Conservation (phyloP, 805 yeast species). For the Trichomonascus vanleenenianus region DNA sequence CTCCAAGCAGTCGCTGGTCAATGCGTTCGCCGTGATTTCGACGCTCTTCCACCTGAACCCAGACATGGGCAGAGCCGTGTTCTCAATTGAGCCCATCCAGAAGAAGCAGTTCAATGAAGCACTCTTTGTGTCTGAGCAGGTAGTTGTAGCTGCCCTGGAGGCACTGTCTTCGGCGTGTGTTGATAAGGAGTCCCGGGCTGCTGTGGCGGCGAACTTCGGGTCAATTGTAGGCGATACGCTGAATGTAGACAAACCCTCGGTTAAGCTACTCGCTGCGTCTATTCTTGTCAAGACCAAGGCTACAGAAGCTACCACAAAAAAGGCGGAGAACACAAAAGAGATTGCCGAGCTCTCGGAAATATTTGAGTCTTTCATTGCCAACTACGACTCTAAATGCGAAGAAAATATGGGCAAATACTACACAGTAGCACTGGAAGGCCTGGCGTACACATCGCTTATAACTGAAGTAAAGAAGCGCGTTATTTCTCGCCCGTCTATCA, state of each 20-base stretch:
- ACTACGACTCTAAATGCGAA: conserved; percentile 4
- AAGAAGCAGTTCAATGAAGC: conserved; percentile 11
- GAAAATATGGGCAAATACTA: conserved; percentile 8
- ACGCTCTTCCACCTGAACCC: conserved; percentile 24
- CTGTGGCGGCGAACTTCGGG: conserved; percentile 21
- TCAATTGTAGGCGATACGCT: conserved; percentile 19
- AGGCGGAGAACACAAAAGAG: conserved; percentile 13
- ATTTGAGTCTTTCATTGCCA: conserved; percentile 22
- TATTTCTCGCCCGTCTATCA: conserved; percentile 9
- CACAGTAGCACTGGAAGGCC: conserved; percentile 29
- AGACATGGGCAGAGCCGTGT: conserved; percentile 20
- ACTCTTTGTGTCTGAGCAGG: conserved; percentile 14
- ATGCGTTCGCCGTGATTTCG: conserved; percentile 23
- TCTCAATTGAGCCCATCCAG: conserved; percentile 16
- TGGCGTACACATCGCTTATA: conserved; percentile 29
- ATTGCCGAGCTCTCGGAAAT: conserved; percentile 23
- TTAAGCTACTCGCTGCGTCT: conserved; percentile 26
- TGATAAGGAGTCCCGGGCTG: conserved; percentile 23
- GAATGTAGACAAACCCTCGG: conserved; percentile 5
- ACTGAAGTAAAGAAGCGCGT: conserved; percentile 24
- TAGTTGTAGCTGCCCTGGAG: conserved; percentile 22
- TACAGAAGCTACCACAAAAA: conserved; percentile 16
- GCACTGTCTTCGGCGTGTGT: conserved; percentile 30
- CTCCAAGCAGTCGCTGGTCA: conserved; percentile 9
- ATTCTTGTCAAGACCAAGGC: conserved; percentile 29